Evolutionary conservation across 2,329 filamentous ascomycete species (phyloP).

Genomic region (Calcarisporium arbuscula): DNA sequence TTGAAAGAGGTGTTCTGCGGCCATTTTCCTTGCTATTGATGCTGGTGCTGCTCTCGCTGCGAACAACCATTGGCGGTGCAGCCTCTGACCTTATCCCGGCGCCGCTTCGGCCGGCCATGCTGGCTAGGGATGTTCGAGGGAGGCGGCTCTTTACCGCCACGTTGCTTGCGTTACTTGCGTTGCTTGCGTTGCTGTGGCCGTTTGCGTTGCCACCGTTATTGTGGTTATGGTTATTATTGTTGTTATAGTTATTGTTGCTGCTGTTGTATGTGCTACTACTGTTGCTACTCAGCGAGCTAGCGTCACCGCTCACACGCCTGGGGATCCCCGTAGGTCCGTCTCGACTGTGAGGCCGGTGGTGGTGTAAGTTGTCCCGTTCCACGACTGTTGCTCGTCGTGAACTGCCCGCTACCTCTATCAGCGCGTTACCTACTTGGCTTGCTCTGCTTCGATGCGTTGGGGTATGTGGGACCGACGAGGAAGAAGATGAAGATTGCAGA

Average conservation of each 20-base stretch:
- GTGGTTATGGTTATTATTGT: too few species aligned
- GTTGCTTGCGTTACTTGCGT: too few species aligned
- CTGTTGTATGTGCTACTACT: conserved; percentile 4
- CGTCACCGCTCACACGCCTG: conserved; percentile 36
- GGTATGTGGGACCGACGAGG: conserved; percentile 44
- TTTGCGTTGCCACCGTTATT: background rate
- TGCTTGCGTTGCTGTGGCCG: too few species aligned
- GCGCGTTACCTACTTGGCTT: conserved; percentile 32
- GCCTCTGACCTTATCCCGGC: conserved; percentile 9
- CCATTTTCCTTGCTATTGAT: conserved; percentile 33
- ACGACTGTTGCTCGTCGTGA: conserved; percentile 33
- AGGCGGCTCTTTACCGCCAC: conserved; percentile 34
- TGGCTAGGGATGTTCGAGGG: conserved; percentile 29
- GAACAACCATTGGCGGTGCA: conserved; percentile 23
- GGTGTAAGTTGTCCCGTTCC: conserved; percentile 34
- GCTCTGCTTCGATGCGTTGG: conserved; percentile 38
- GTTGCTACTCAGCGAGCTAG: conserved; percentile 18
- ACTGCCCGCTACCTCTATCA: conserved; percentile 48
- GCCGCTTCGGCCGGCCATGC: conserved; percentile 16
- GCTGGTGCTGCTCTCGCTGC: conserved; percentile 32
- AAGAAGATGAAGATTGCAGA: conserved; percentile 38
- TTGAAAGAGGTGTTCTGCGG: conserved; percentile 5
- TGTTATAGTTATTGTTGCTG: too few species aligned
- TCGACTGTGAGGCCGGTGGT: conserved; percentile 35
- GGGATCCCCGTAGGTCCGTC: conserved; percentile 37